Evolutionary conservation across 208 protist species (phyloP).

Genomic region (Leishmania turanica): DNA sequence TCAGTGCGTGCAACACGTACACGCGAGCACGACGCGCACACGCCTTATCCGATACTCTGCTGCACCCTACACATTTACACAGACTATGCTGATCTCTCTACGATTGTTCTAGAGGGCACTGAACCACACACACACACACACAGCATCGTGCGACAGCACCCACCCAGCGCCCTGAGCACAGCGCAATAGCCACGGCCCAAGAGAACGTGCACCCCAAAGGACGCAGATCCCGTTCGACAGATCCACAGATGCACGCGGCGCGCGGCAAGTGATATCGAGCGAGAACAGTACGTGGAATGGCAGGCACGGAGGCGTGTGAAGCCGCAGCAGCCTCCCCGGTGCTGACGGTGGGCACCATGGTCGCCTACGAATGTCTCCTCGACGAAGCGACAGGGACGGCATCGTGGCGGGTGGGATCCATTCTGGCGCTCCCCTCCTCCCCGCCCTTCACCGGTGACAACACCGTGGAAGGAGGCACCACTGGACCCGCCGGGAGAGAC

Average conservation of each 20-base stretch:
- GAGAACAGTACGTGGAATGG: not conserved
- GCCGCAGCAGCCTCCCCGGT: not conserved
- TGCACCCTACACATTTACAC: too few relatives aligned
- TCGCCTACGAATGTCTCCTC: slow-evolving; percentile 57
- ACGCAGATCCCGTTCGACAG: too few relatives aligned
- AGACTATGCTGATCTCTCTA: too few relatives aligned
- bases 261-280: not conserved
- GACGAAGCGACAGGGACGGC: slow-evolving; percentile 14
- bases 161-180: too few relatives aligned
- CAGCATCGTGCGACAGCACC: too few relatives aligned
- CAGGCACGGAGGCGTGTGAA: not conserved
- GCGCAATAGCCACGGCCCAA: too few relatives aligned
- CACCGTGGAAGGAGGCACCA: not conserved
- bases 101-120: too few relatives aligned
- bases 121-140: too few relatives aligned
- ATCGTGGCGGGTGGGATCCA: slow-evolving; percentile 23
- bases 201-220: too few relatives aligned
- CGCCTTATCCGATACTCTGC: too few relatives aligned
- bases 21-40: too few relatives aligned
- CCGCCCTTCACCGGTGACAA: not conserved
- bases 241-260: not conserved
- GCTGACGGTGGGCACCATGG: slow-evolving; percentile 31
- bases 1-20: too few relatives aligned
- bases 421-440: slow-evolving; percentile 12
- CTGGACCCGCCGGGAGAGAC: not conserved